Percentiles rank a stretch among this genome's conserved stretches.
These are phyloP conservation scores for Dovyalis caffra DNA, from an alignment of 345 rosid species.

Conservation along the genomic window DNA sequence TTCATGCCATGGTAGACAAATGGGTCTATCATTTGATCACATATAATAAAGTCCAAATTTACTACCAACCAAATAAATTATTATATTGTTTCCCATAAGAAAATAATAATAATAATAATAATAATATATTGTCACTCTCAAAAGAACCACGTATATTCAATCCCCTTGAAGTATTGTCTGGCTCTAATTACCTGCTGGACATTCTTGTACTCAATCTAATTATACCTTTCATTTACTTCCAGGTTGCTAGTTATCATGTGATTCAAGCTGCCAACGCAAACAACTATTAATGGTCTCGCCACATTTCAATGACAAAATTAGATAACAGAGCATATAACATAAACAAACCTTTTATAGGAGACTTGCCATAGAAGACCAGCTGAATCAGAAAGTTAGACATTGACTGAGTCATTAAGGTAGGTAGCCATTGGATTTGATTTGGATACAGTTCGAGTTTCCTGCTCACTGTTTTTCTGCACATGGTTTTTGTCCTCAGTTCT, in stretches of 20 bases:
- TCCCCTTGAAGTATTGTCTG: not conserved
- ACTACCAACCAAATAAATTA: too few species aligned
- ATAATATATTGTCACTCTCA: too few species aligned
- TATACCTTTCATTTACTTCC: not conserved
- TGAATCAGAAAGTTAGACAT: not conserved
- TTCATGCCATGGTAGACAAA: too few species aligned
- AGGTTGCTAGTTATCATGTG: not conserved
- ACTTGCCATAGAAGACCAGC: not conserved
- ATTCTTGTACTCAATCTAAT: not conserved
- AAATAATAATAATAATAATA: too few species aligned
- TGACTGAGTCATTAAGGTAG: not conserved
- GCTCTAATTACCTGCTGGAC: not conserved
- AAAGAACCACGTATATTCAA: too few species aligned
- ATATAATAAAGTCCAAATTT: too few species aligned
- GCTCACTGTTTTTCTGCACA: not conserved
- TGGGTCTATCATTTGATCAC: too few species aligned
- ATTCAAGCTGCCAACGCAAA: not conserved
- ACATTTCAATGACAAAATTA: not conserved
- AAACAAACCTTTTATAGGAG: not conserved
- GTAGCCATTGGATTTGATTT: not conserved
- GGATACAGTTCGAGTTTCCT: not conserved
- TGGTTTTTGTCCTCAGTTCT: not conserved
- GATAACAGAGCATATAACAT: not conserved
- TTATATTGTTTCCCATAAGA: too few species aligned
- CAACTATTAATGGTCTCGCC: not conserved